These are phyloP conservation scores for Phytopythium mirpurense DNA, from an alignment of 352 stramenopile genomes.

Conservation along the genomic window DNA sequence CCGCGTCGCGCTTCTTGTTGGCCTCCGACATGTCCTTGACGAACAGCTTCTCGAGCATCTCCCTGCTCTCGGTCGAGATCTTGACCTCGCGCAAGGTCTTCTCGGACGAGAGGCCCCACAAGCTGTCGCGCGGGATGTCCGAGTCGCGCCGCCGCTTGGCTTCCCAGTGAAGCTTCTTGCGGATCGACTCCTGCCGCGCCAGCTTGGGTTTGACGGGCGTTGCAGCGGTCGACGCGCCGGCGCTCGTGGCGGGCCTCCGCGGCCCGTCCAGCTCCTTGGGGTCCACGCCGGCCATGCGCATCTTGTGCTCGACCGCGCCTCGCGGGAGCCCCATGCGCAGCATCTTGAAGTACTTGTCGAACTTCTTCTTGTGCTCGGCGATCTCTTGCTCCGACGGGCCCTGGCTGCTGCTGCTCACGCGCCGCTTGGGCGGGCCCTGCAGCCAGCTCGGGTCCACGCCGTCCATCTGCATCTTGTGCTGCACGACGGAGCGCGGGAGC, in stretches of 20 bases:
- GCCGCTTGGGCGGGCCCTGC: constrained; percentile 41
- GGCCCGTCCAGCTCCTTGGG: constrained; percentile 65
- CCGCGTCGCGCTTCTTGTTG: constrained; percentile 38
- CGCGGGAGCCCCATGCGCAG: constrained; percentile 67
- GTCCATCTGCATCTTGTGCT: constrained; percentile 86
- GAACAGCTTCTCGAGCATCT: constrained; percentile 74
- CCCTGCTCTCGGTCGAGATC: constrained; percentile 67
- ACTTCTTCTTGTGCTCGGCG: constrained; percentile 58
- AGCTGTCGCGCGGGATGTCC: constrained; percentile 43
- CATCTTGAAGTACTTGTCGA: constrained; percentile 84
- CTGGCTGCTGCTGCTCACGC: constrained; percentile 5
- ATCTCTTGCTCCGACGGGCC: constrained; percentile 41
- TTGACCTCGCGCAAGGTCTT: constrained; percentile 36
- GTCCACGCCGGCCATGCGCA: constrained; percentile 68
- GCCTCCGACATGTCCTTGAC: constrained; percentile 57
- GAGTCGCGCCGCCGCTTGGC: constrained; percentile 44
- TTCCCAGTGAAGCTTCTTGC: constrained; percentile 86
- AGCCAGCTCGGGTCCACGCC: constrained; percentile 59
- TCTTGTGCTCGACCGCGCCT: constrained; percentile 83
- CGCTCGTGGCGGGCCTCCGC: constrained; percentile 7
- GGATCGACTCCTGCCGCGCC: constrained; percentile 69
- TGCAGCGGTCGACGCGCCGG: constrained; percentile 5
- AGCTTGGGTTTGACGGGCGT: constrained; percentile 22
- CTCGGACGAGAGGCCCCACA: constrained; percentile 53
- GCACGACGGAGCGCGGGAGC: constrained; percentile 52